phyloP scores from a whole-genome alignment of 176 grass and related monocot genomes.

The sorghum (Sorghum bicolor) region Sorghum_bicolor_NCBIv3 NC_012879.2:59036501-59037000 shows the following conservation, averaged over 20 bases:
- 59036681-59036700: conserved; percentile 83
- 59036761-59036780: conserved; percentile 97
- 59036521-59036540: conserved; percentile 91
- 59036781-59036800: conserved; percentile 85
- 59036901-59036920: conserved; percentile 95
- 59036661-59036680: conserved; percentile 90
- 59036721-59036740: conserved; percentile 84
- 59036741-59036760: conserved; percentile 93
- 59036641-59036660: conserved; percentile 93
- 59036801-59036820: conserved; percentile 89
- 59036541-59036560: conserved; percentile 80
- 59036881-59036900: conserved; percentile 91
- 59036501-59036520: conserved; percentile 85
- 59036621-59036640: conserved; percentile 89
- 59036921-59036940: conserved; percentile 86
- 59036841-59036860: conserved; percentile 91
- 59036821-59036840: conserved; percentile 95
- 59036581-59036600: conserved; percentile 89
- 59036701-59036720: conserved; percentile 88
- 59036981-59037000: conserved; percentile 88
- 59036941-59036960: conserved; percentile 98
- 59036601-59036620: conserved; percentile 87
- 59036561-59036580: conserved; percentile 92
- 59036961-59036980: conserved; percentile 94
- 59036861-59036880: conserved; percentile 84